phyloP scores from a whole-genome alignment of 257 asterid species.

The Solanum microdontum region DNA sequence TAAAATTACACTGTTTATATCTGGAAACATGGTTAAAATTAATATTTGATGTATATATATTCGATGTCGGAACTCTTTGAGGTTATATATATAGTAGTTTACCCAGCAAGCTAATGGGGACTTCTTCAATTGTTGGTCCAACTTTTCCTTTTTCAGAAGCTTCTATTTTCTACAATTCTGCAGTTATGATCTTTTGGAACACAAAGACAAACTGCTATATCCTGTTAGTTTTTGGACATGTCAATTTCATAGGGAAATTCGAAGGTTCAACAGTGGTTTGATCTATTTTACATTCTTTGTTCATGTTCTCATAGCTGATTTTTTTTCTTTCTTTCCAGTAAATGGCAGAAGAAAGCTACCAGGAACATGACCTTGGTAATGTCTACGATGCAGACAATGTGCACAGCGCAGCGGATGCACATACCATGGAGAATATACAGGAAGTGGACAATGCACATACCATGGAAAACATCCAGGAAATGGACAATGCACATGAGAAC shows the following conservation, averaged over 20 bases:
- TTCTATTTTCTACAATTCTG: neutral
- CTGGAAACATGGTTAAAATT: neutral
- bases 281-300: neutral
- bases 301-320: neutral
- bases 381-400: constrained; percentile 2
- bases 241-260: neutral
- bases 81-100: neutral
- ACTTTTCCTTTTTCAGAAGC: neutral
- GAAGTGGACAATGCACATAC: constrained; percentile 10
- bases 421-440: neutral
- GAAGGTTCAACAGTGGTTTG: neutral
- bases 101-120: neutral
- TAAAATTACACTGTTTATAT: neutral
- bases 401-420: neutral
- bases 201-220: neutral
- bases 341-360: constrained; percentile 37
- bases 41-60: neutral
- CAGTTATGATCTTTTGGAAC: neutral
- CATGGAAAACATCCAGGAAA: constrained; percentile 10
- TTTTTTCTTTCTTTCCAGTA: constrained; percentile 1
- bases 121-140: neutral
- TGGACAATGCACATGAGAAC: constrained; percentile 19
- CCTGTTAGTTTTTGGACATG: neutral
- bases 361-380: constrained; percentile 14
- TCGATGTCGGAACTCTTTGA: neutral